Conservation (phyloP, 139 green algal genomes). For the Trebouxia sp. region DNA sequence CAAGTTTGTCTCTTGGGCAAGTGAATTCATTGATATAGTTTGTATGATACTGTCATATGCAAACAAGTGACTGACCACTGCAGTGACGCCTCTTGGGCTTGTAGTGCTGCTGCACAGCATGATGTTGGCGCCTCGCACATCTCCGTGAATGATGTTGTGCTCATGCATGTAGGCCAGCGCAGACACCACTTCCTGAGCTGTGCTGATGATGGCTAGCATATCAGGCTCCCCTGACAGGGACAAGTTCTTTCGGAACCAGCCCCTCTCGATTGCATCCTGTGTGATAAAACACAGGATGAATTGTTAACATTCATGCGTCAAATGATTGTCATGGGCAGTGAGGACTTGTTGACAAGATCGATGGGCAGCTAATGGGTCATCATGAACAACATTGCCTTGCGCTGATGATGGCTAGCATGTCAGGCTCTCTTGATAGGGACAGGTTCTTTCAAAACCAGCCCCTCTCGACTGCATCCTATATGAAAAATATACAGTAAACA, state of each 20-base stretch:
- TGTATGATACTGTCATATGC: too few relatives aligned
- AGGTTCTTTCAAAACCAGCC: conserved; percentile 25
- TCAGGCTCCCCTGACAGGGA: neutral
- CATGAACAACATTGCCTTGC: conserved; percentile 34
- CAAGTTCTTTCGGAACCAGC: conserved; percentile 23
- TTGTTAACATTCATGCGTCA: too few relatives aligned
- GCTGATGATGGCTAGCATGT: conserved; percentile 17
- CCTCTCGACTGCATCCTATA: conserved; percentile 31
- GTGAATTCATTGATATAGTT: too few relatives aligned
- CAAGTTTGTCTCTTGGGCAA: too few relatives aligned
- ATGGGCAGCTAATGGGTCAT: too few relatives aligned
- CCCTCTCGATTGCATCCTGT: conserved; percentile 33
- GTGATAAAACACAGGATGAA: neutral
- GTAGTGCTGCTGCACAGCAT: conserved; percentile 34
- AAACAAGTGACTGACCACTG: conserved; percentile 47
- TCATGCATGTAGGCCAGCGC: conserved; percentile 49
- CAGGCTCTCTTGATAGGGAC: neutral
- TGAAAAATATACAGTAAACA: too few relatives aligned
- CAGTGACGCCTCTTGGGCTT: conserved; percentile 45
- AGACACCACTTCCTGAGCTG: conserved; percentile 33
- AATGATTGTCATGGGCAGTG: too few relatives aligned
- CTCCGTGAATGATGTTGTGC: conserved; percentile 44
- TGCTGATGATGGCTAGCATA: conserved; percentile 10
- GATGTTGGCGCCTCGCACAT: conserved; percentile 52
- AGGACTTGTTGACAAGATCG: too few relatives aligned